Evolutionary conservation across 805 yeast species (phyloP).

Genomic region (Wickerhamomyces bovis): DNA sequence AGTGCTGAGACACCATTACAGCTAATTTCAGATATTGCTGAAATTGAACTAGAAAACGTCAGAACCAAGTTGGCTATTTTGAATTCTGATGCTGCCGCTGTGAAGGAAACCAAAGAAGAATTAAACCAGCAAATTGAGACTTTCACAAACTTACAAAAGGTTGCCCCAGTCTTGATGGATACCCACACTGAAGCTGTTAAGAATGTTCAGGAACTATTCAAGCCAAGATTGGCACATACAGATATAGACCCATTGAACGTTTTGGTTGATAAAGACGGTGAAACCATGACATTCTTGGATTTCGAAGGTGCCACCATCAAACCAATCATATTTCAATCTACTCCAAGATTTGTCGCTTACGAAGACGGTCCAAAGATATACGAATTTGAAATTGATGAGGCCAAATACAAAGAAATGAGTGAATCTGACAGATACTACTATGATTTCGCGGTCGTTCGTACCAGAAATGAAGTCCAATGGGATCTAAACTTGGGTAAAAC

Average conservation of each 20-base stretch:
- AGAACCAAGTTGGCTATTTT: conserved; percentile 51
- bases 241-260: conserved; percentile 92
- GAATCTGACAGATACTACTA: conserved; percentile 76
- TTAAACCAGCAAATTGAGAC: conserved; percentile 50
- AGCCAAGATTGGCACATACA: conserved; percentile 71
- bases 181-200: conserved; percentile 48
- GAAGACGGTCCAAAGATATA: conserved; percentile 79
- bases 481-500: conserved; percentile 66
- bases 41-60: conserved; percentile 56
- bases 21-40: conserved; percentile 57
- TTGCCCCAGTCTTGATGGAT: conserved; percentile 55
- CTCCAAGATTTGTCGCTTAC: conserved; percentile 82
- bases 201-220: conserved; percentile 53
- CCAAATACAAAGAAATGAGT: conserved; percentile 57
- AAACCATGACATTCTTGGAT: conserved; percentile 54
- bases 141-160: conserved; percentile 50
- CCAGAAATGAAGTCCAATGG: conserved; percentile 89
- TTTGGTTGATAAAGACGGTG: conserved; percentile 36
- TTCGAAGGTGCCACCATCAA: conserved; percentile 76
- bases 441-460: conserved; percentile 79
- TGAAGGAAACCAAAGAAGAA: conserved; percentile 36
- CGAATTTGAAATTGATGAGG: conserved; percentile 67
- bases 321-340: conserved; percentile 72
- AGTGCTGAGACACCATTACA: conserved; percentile 48
- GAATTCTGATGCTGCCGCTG: conserved; percentile 40